Percentiles rank a stretch among this genome's conserved stretches.
Evolutionary conservation across 202 grass and related monocot genomes (phyloP).

Genomic region (Zizania palustris): DNA sequence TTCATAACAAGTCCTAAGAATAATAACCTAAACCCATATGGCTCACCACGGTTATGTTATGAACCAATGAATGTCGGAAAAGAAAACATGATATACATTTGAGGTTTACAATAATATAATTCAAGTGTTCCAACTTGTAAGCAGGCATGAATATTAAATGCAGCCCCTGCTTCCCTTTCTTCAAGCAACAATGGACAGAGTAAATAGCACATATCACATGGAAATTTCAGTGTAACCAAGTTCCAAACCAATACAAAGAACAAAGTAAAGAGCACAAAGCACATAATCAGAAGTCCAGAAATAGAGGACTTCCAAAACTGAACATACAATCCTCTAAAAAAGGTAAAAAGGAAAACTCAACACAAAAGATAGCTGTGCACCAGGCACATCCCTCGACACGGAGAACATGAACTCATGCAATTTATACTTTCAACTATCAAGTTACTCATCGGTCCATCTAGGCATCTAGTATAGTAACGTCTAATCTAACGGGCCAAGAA

Average conservation of each 20-base stretch:
- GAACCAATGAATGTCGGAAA: too few relatives aligned
- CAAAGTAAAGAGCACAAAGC: too few relatives aligned
- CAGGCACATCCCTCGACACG: too few relatives aligned
- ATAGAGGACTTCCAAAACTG: neutral
- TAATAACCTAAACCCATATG: neutral
- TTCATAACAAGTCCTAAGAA: too few relatives aligned
- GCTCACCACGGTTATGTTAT: neutral
- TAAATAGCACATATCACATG: neutral
- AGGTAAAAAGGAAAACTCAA: too few relatives aligned
- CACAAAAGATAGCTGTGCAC: too few relatives aligned
- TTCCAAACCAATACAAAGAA: neutral
- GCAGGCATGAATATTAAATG: conserved; percentile 15
- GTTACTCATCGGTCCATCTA: too few relatives aligned
- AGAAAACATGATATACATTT: neutral
- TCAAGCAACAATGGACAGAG: neutral
- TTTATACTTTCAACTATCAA: neutral
- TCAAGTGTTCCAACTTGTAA: neutral
- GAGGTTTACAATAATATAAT: neutral
- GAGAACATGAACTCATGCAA: neutral
- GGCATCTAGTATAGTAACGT: too few relatives aligned
- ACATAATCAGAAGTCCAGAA: neutral
- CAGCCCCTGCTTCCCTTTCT: neutral
- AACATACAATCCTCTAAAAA: too few relatives aligned
- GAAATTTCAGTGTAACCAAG: neutral
- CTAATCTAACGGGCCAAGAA: neutral